Percentiles rank a stretch among this genome's conserved stretches.
phyloP scores from a whole-genome alignment of 1,284 basidiomycete species.

The Mycena sp. region DNA sequence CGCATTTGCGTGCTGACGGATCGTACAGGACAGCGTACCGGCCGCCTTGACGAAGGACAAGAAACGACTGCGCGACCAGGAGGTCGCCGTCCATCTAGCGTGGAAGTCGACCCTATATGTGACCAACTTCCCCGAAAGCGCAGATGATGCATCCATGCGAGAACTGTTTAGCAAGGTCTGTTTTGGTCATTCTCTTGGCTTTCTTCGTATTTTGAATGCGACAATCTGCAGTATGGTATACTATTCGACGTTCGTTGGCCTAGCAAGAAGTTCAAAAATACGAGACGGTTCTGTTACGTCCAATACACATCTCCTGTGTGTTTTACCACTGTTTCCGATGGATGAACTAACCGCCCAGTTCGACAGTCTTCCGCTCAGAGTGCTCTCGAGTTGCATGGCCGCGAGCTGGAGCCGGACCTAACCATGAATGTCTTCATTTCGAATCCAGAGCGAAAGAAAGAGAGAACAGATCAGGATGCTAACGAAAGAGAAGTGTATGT shows the following conservation, averaged over 20 bases:
- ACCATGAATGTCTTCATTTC: slow-evolving; percentile 87
- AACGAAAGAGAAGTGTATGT: slow-evolving; percentile 88
- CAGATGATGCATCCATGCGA: slow-evolving; percentile 84
- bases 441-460: slow-evolving; percentile 89
- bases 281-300: slow-evolving; percentile 94
- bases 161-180: slow-evolving; percentile 80
- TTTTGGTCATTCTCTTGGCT: neutral
- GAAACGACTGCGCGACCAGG: slow-evolving; percentile 79
- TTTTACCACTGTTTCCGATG: slow-evolving; percentile 26
- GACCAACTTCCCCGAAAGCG: slow-evolving; percentile 92
- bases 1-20: neutral
- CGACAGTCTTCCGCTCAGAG: slow-evolving; percentile 75
- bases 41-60: slow-evolving; percentile 93
- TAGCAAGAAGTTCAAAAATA: slow-evolving; percentile 93
- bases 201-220: neutral
- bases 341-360: neutral
- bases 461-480: slow-evolving; percentile 86
- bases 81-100: slow-evolving; percentile 87
- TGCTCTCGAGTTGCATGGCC: slow-evolving; percentile 82
- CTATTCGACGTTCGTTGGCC: slow-evolving; percentile 98
- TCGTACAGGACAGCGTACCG: slow-evolving; percentile 76
- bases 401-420: slow-evolving; percentile 74
- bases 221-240: slow-evolving; percentile 74
- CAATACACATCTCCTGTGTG: slow-evolving; percentile 88
- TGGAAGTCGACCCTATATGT: slow-evolving; percentile 97